Evolutionary conservation across 2,329 filamentous ascomycete species (phyloP), one percentile per base, ranked within the genome.

Genomic region (Trichoderma sp.): DNA sequence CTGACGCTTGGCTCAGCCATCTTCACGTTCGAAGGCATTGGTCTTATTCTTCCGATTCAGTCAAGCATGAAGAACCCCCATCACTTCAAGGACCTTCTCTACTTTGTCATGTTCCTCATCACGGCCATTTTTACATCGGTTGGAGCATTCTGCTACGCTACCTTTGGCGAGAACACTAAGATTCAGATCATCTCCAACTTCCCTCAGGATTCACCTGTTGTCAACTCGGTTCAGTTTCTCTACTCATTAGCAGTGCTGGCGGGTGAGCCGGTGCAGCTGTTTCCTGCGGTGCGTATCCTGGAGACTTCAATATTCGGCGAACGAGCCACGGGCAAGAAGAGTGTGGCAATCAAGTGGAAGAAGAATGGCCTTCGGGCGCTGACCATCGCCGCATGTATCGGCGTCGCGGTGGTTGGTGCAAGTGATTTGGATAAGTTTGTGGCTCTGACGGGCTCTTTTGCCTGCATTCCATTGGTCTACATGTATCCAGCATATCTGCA

Each of bases 1-100:
- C 80, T 92, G 64, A 92, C 90, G 29, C 85, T 93, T 57, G 90
- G 90, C 63, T 87, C 89, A 2, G 87, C 89, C 42, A 92, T 93
- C 74, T 93, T 92, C 79, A 92, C 90, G 0, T 93, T 92, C 72
- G 90, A 93, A 75, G 90, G 90, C 57, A 92, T 93, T 56, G 90
- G 90, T 1, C 85, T 93, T 27, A 92, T 93, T 70, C 81, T 93
- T 9, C 90, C 90, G 0, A 93, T 93, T 64, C 89, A 92, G 75
- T 90, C 89, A 9, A 90, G 88, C 67, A 93, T 93, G 90, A 86
- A 86, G 73, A 82, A 88, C 68, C 90, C 90, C 0, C 82, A 91
- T 70, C 84, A 88, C 19, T 93, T 93, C 72, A 84, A 86, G 72
- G 82, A 81, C 67, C 83, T 93, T 3, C 85, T 93, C 1, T 90